These are phyloP conservation scores for Fusarium newnesense DNA, from an alignment of 2,329 filamentous ascomycete genomes.

Conservation along the genomic window DNA sequence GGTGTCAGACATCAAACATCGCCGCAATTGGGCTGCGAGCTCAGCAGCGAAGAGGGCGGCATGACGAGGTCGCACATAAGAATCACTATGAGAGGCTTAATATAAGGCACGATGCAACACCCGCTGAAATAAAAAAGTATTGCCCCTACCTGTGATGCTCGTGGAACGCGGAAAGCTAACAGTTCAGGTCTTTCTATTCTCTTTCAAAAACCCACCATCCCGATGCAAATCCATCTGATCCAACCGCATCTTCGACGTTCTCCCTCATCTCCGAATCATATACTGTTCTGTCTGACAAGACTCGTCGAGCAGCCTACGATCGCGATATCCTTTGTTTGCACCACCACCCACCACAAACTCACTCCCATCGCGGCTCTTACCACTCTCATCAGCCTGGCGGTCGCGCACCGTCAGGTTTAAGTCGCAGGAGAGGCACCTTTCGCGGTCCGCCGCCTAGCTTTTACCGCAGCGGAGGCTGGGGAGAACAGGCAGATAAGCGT, in stretches of 20 bases:
- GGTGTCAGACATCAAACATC: conserved; percentile 30
- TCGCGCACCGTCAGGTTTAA: conserved; percentile 83
- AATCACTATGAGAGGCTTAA: conserved; percentile 88
- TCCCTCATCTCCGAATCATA: conserved; percentile 88
- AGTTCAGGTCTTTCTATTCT: conserved; percentile 78
- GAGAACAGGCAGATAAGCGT: conserved; percentile 69
- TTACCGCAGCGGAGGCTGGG: conserved; percentile 85
- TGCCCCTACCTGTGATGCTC: background rate
- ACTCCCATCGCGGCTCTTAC: conserved; percentile 59
- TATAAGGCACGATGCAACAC: conserved; percentile 74
- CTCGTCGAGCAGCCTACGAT: conserved; percentile 85
- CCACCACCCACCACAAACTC: conserved; percentile 47
- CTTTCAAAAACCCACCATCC: conserved; percentile 94
- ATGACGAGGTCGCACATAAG: conserved; percentile 42
- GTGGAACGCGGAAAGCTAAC: background rate
- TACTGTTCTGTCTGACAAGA: conserved; percentile 74
- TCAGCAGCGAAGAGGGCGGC: conserved; percentile 29
- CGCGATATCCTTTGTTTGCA: conserved; percentile 66
- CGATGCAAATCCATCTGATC: conserved; percentile 85
- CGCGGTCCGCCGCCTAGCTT: conserved; percentile 90
- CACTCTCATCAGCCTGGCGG: conserved; percentile 76
- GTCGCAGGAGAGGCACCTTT: conserved; percentile 78
- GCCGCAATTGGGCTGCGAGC: conserved; percentile 5
- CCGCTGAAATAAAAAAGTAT: conserved; percentile 86
- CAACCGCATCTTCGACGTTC: conserved; percentile 78